Conservation (phyloP, 2,329 filamentous ascomycete genomes). For the Ascochyta rabiei region DNA sequence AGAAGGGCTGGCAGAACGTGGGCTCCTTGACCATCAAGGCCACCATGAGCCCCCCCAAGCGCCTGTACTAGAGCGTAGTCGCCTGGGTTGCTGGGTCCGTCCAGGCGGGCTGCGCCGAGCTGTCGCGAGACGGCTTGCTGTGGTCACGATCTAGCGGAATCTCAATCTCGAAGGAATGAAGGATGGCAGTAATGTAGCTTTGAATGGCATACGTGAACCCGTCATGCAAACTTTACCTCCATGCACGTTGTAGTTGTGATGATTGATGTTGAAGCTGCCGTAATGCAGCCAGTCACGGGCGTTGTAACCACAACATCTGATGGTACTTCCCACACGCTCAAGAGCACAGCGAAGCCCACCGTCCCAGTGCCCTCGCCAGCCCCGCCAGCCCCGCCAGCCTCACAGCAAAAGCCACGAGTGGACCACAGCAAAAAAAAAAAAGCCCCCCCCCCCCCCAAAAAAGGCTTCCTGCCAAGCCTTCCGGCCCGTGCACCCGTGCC, state of each 20-base stretch:
- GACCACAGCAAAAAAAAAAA: constrained; percentile 10
- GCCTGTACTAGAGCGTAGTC: constrained; percentile 77
- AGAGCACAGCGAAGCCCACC: no score
- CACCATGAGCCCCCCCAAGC: constrained; percentile 98
- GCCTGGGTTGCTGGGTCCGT: constrained; percentile 22
- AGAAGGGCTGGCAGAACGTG: constrained; percentile 99
- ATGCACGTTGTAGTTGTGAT: no score
- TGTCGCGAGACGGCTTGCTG: constrained; percentile 26
- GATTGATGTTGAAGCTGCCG: no score
- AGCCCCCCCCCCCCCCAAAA: constrained; percentile 45
- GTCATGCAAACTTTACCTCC: background rate
- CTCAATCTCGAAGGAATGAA: constrained; percentile 23
- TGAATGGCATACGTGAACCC: constrained; percentile 18
- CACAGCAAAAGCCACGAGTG: no score
- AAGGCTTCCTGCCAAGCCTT: no score
- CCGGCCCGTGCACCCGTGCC: no score
- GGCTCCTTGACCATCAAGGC: constrained; percentile 99
- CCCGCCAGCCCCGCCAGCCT: background rate
- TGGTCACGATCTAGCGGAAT: constrained; percentile 29
- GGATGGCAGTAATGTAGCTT: constrained; percentile 40
- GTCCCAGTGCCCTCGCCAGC: background rate
- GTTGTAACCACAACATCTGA: no score
- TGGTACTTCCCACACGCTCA: no score
- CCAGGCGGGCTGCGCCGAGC: constrained; percentile 16
- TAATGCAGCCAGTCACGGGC: no score